These are phyloP conservation scores for Austroboletus niveus DNA, from an alignment of 1,284 basidiomycete species.

Conservation along the genomic window DNA sequence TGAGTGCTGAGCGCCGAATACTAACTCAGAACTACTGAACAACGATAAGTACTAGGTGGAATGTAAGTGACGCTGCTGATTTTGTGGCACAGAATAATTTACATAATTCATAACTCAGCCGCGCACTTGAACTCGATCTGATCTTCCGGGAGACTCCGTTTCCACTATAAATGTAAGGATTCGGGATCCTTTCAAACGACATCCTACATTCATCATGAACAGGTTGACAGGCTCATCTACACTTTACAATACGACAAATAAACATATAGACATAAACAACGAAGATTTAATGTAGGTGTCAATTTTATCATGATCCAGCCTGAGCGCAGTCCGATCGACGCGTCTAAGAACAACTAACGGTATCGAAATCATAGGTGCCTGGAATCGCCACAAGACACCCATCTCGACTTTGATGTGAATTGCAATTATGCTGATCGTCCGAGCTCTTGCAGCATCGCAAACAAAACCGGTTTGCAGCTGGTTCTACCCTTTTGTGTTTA, in stretches of 20 bases:
- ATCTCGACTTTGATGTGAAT: constrained; percentile 47
- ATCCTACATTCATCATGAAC: no score
- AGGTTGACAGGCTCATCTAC: no score
- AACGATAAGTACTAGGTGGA: no score
- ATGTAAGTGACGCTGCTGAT: no score
- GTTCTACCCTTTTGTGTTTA: constrained; percentile 40
- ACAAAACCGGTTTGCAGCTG: constrained; percentile 46
- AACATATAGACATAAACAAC: background rate
- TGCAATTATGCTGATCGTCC: constrained; percentile 49
- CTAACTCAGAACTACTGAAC: no score
- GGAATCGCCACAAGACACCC: constrained; percentile 46
- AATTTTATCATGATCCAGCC: constrained; percentile 12
- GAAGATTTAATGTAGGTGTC: background rate
- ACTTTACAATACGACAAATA: background rate
- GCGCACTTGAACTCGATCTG: no score
- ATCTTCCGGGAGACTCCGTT: no score
- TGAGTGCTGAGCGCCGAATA: no score
- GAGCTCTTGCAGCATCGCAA: constrained; percentile 43
- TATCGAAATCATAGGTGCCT: constrained; percentile 44
- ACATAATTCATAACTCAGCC: no score
- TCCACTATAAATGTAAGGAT: no score
- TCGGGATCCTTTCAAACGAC: no score
- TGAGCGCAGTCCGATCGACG: constrained; percentile 1
- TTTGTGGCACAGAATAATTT: no score
- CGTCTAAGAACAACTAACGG: constrained; percentile 35